Evolutionary conservation across 495 filamentous ascomycete species (phyloP).

Genomic region (Xylaria venustula): DNA sequence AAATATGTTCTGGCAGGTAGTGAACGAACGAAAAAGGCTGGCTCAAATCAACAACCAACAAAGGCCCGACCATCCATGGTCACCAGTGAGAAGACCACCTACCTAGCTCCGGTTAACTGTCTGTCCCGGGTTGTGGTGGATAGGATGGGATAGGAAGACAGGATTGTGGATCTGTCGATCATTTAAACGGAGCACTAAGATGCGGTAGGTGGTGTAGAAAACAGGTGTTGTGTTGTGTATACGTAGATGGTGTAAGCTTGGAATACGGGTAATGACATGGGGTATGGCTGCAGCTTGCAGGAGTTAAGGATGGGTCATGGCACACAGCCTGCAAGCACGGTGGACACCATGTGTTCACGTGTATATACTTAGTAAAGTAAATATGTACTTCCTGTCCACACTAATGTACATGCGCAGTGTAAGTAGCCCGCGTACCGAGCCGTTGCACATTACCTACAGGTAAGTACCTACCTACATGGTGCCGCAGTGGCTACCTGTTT

Average conservation of each 20-base stretch:
- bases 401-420: too few species aligned
- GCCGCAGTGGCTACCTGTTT: too few species aligned
- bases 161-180: constrained; percentile 17
- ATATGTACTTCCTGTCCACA: too few species aligned
- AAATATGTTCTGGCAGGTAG: constrained; percentile 2
- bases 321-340: neutral
- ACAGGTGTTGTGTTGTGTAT: neutral
- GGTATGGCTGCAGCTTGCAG: constrained; percentile 1
- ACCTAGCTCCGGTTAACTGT: neutral
- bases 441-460: too few species aligned
- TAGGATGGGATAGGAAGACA: constrained; percentile 2
- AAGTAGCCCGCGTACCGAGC: too few species aligned
- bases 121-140: too few species aligned
- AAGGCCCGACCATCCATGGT: constrained; percentile 6
- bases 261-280: constrained; percentile 17
- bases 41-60: constrained; percentile 10
- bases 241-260: neutral
- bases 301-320: neutral
- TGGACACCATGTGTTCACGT: too few species aligned
- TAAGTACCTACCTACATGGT: too few species aligned
- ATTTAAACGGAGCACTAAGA: neutral
- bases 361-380: too few species aligned
- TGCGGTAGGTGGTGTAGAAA: neutral
- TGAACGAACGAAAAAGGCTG: neutral
- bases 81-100: neutral